A percentile compares a stretch with the other conserved stretches of the same genome.
Evolutionary conservation across 441 rosid species (phyloP).

Genomic region (Adansonia madagascariensis): DNA sequence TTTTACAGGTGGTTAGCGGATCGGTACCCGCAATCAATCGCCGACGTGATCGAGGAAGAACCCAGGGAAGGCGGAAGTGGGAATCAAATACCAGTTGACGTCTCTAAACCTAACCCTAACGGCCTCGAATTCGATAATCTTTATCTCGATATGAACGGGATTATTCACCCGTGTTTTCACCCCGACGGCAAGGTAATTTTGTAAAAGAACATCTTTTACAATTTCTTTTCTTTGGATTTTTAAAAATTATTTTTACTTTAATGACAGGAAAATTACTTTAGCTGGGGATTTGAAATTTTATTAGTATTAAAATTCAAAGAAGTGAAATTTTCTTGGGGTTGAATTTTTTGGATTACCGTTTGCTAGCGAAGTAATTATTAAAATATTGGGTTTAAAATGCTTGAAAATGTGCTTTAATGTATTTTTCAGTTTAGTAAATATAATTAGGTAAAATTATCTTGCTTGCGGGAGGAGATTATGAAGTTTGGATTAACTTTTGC

Average conservation of each 20-base stretch:
- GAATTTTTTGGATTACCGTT: neutral
- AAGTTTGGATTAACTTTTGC: neutral
- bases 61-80: conserved; percentile 49
- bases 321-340: neutral
- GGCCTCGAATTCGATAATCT: conserved; percentile 85
- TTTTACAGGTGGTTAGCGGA: conserved; percentile 98
- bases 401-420: neutral
- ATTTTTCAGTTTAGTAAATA: neutral
- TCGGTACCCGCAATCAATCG: conserved; percentile 80
- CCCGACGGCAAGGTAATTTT: conserved; percentile 86
- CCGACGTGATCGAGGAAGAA: conserved; percentile 82
- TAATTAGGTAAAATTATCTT: neutral
- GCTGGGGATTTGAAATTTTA: no score
- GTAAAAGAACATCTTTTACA: neutral
- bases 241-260: neutral
- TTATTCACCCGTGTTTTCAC: conserved; percentile 94
- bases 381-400: neutral
- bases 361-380: neutral
- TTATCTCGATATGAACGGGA: conserved; percentile 97
- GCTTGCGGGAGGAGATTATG: neutral
- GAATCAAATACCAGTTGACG: conserved; percentile 49
- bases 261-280: no score
- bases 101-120: conserved; percentile 86
- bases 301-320: no score
- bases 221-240: neutral